Percentiles rank a stretch among this genome's conserved stretches.
These are phyloP conservation scores for Rachicladosporium sp. DNA, from an alignment of 2,329 filamentous ascomycete species.

Conservation along the genomic window DNA sequence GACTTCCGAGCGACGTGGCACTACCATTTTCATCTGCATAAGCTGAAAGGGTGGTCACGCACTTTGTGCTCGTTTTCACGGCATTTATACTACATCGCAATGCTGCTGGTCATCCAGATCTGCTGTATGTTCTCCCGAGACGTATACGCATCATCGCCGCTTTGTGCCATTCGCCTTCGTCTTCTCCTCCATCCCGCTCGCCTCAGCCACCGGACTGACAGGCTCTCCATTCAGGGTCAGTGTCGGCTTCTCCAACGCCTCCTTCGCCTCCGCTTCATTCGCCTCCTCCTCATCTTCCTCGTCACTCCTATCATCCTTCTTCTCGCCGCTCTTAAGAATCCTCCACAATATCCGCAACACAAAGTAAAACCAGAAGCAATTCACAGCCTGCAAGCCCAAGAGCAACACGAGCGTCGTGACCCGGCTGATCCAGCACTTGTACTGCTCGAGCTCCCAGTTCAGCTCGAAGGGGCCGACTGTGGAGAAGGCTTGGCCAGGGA, in stretches of 20 bases:
- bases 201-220: conserved; percentile 8
- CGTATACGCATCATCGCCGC: conserved; percentile 2
- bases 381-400: conserved; percentile 57
- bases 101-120: too few species aligned
- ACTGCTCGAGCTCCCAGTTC: conserved; percentile 64
- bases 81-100: too few species aligned
- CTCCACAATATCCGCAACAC: conserved; percentile 64
- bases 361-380: conserved; percentile 71
- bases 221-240: conserved; percentile 11
- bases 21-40: too few species aligned
- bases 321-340: conserved; percentile 50
- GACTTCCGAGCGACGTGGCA: too few species aligned
- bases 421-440: conserved; percentile 61
- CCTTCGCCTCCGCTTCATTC: conserved; percentile 9
- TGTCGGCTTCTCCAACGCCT: conserved; percentile 6
- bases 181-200: conserved; percentile 4
- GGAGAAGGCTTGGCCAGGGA: conserved; percentile 52
- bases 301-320: conserved; percentile 61
- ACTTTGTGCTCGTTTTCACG: too few species aligned
- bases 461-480: conserved; percentile 64
- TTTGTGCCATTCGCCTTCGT: conserved; percentile 5
- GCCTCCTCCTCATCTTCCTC: conserved; percentile 47
- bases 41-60: too few species aligned
- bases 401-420: conserved; percentile 55
- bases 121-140: too few species aligned